These are phyloP conservation scores for Fragosphaeria purpurea DNA, from an alignment of 2,329 filamentous ascomycete genomes.

Conservation along the genomic window DNA sequence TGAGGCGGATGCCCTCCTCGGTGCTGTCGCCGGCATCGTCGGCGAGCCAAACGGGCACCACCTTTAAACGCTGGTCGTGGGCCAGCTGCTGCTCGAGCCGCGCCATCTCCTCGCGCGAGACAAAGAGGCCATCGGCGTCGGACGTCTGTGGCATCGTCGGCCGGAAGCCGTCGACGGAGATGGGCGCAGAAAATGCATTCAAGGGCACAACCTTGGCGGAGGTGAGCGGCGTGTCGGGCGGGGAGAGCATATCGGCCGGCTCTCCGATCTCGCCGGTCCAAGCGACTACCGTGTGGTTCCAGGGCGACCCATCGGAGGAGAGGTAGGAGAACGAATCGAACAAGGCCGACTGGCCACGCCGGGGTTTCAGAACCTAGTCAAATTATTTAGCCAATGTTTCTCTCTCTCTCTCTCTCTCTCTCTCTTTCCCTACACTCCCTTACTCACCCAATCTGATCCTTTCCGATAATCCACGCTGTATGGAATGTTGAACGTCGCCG, in stretches of 20 bases:
- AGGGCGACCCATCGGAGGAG: constrained; percentile 70
- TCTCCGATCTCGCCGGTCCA: constrained; percentile 84
- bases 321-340: constrained; percentile 87
- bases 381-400: constrained; percentile 13
- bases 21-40: constrained; percentile 57
- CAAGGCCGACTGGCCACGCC: constrained; percentile 80
- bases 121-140: constrained; percentile 57
- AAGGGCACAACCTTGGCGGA: constrained; percentile 45
- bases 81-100: constrained; percentile 65
- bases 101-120: constrained; percentile 59
- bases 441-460: constrained; percentile 52
- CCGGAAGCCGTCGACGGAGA: constrained; percentile 64
- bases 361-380: constrained; percentile 58
- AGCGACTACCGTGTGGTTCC: constrained; percentile 86
- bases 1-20: constrained; percentile 60
- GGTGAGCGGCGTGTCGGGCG: constrained; percentile 38
- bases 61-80: constrained; percentile 64
- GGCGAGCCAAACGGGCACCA: constrained; percentile 79
- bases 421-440: not conserved
- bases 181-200: constrained; percentile 69
- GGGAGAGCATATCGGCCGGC: constrained; percentile 32
- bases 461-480: constrained; percentile 49
- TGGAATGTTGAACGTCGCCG: constrained; percentile 54
- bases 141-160: constrained; percentile 41
- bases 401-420: not conserved